A percentile compares a stretch with the other conserved stretches of the same genome.
Evolutionary conservation across 108 stramenopile species (phyloP).

Genomic region (Pseudonitzschia pungens): DNA sequence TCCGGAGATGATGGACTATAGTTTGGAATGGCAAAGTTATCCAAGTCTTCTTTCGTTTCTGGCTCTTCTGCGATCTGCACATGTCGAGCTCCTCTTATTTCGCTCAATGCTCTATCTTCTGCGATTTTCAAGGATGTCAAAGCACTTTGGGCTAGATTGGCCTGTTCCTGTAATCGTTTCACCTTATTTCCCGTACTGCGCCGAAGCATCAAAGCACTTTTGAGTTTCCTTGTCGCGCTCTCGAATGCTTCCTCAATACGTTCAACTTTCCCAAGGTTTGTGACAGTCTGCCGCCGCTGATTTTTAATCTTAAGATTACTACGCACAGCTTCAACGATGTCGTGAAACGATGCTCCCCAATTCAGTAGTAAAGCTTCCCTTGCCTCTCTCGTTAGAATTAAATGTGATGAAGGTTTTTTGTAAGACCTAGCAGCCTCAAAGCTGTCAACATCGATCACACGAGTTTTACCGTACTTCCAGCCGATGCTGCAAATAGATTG

Average conservation of each 20-base stretch:
- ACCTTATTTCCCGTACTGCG: slow-evolving; percentile 31
- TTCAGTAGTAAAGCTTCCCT: slow-evolving; percentile 60
- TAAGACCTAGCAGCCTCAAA: slow-evolving; percentile 44
- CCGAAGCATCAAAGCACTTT: slow-evolving; percentile 37
- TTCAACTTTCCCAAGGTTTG: slow-evolving; percentile 51
- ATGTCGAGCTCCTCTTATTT: slow-evolving; percentile 10
- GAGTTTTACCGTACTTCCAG: slow-evolving; percentile 33
- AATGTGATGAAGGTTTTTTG: slow-evolving; percentile 20
- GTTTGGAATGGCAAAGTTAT: background rate
- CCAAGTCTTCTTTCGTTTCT: slow-evolving; percentile 12
- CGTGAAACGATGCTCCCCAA: slow-evolving; percentile 56
- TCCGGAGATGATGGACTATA: background rate
- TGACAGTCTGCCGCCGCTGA: slow-evolving; percentile 66
- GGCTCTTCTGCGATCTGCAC: slow-evolving; percentile 12
- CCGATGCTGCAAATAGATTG: slow-evolving; percentile 29
- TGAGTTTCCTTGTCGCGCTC: slow-evolving; percentile 41
- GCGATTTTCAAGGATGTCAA: slow-evolving; percentile 18
- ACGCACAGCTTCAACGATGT: slow-evolving; percentile 66
- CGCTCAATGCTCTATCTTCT: slow-evolving; percentile 20
- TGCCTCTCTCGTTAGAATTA: slow-evolving; percentile 55
- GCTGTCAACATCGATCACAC: slow-evolving; percentile 42
- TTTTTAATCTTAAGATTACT: slow-evolving; percentile 55
- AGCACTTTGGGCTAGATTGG: slow-evolving; percentile 23
- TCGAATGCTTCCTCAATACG: slow-evolving; percentile 56
- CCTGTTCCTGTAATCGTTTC: slow-evolving; percentile 25